Conservation (phyloP, 805 yeast genomes). For the Pichia eremophila region DNA sequence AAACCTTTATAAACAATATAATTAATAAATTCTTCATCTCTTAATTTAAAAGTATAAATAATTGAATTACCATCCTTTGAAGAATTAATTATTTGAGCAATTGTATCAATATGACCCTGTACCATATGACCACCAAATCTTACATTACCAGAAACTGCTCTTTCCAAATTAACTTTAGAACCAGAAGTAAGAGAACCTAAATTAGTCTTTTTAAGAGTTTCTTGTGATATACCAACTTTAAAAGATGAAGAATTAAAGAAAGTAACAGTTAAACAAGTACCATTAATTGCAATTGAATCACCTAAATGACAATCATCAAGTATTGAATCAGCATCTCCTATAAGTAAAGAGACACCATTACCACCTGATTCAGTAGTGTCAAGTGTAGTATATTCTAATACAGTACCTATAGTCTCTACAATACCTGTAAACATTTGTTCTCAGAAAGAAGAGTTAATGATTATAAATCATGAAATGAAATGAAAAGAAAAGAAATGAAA, state of each 20-base stretch:
- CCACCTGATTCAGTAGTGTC: constrained; percentile 54
- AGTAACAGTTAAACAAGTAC: constrained; percentile 88
- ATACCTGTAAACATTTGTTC: constrained; percentile 92
- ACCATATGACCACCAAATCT: constrained; percentile 96
- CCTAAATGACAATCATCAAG: constrained; percentile 82
- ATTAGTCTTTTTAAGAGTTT: constrained; percentile 75
- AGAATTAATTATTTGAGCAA: constrained; percentile 51
- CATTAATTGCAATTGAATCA: constrained; percentile 86
- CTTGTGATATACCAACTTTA: constrained; percentile 90
- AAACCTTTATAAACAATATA: constrained; percentile 95
- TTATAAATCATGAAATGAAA: too few species aligned
- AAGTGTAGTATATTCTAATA: constrained; percentile 34
- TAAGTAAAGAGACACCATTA: constrained; percentile 62
- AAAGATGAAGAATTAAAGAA: constrained; percentile 54
- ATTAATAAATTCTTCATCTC: constrained; percentile 50
- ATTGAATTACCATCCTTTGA: constrained; percentile 67
- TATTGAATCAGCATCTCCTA: constrained; percentile 52
- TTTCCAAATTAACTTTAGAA: constrained; percentile 70
- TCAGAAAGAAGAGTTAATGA: too few species aligned
- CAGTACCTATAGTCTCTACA: constrained; percentile 72
- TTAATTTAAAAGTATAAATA: constrained; percentile 60
- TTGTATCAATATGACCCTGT: constrained; percentile 94
- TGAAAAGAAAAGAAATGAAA: too few species aligned
- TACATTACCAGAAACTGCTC: constrained; percentile 75
- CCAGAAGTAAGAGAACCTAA: constrained; percentile 54